Conservation (phyloP, 2,329 filamentous ascomycete genomes). For the Nemania diffusa region DNA sequence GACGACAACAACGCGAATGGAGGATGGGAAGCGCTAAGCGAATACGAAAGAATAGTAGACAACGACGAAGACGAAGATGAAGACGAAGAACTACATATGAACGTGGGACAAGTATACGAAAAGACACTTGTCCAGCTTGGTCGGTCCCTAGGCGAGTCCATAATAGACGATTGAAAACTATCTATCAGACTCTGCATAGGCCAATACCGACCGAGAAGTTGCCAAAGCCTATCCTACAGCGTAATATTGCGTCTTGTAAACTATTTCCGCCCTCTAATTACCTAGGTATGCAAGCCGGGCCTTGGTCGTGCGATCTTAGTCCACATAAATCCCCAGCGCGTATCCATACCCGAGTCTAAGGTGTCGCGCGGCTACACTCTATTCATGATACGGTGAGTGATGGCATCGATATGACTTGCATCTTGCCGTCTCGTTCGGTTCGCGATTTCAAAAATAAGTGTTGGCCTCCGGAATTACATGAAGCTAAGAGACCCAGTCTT, state of each 20-base stretch:
- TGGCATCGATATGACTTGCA: not conserved
- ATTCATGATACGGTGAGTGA: not conserved
- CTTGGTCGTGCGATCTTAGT: not conserved
- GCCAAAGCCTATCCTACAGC: not conserved
- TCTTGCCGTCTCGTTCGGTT: not conserved
- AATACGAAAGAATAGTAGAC: constrained; percentile 46
- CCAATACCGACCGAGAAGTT: not conserved
- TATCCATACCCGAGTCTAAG: not conserved
- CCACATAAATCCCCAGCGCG: not conserved
- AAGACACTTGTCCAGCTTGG: constrained; percentile 58
- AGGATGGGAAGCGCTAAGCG: constrained; percentile 25
- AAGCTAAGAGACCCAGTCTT: not conserved
- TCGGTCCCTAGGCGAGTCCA: constrained; percentile 39
- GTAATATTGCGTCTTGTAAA: not conserved
- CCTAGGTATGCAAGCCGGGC: not conserved
- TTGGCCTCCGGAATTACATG: not conserved
- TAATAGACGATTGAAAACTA: constrained; percentile 34
- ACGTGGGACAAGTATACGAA: constrained; percentile 48
- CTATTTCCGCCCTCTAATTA: too few relatives aligned
- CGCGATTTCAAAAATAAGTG: not conserved
- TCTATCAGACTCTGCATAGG: not conserved
- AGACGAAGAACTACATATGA: constrained; percentile 69
- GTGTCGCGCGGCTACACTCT: not conserved
- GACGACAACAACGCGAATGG: constrained; percentile 39
- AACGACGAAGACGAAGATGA: constrained; percentile 47